Conservation (phyloP, 192 early-diverging fungal genomes). For the Backusella macrospora region DNA sequence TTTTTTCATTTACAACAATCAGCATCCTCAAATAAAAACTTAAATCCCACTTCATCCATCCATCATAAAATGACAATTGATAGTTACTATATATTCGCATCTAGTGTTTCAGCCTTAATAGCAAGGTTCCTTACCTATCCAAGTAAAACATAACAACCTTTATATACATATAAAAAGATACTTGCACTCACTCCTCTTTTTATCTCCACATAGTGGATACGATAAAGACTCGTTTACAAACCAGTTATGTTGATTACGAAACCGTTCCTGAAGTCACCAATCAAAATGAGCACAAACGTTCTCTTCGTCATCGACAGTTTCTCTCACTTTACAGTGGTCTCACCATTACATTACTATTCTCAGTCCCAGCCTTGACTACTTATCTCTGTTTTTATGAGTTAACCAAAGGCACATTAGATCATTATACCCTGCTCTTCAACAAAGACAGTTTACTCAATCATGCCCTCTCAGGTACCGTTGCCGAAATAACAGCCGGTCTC, state of each 20-base stretch:
- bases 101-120: slow-evolving; percentile 57
- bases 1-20: no score
- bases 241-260: slow-evolving; percentile 12
- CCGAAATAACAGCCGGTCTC: slow-evolving; percentile 67
- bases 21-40: not conserved
- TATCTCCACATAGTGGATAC: slow-evolving; percentile 73
- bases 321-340: slow-evolving; percentile 71
- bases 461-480: slow-evolving; percentile 54
- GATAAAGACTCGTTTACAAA: slow-evolving; percentile 72
- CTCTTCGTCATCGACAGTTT: slow-evolving; percentile 8
- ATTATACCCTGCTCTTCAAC: not conserved
- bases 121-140: slow-evolving; percentile 71
- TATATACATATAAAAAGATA: not conserved
- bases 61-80: slow-evolving; percentile 19
- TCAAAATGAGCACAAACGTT: not conserved
- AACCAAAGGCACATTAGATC: slow-evolving; percentile 46
- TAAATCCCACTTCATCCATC: not conserved
- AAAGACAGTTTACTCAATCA: slow-evolving; percentile 54
- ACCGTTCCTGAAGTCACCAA: not conserved
- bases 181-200: no score
- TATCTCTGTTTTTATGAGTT: slow-evolving; percentile 75
- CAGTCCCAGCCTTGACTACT: slow-evolving; percentile 67
- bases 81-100: slow-evolving; percentile 45
- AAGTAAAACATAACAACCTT: slow-evolving; percentile 34
- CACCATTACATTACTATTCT: slow-evolving; percentile 63